phyloP scores from a whole-genome alignment of 306 rosid species.

The barrel medic (Medicago truncatula) region MtrunA17r5.0-ANR NC_053044.1:52114501-52115000 shows the following conservation, averaged over 20 bases:
- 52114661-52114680: neutral
- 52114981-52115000: constrained; percentile 73
- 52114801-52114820: constrained; percentile 53
- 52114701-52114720: constrained; percentile 3
- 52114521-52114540: too few species aligned
- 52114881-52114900: constrained; percentile 52
- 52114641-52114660: neutral
- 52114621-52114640: too few species aligned
- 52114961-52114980: constrained; percentile 68
- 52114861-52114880: constrained; percentile 77
- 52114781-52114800: constrained; percentile 37
- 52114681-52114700: neutral
- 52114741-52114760: neutral
- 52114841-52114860: constrained; percentile 74
- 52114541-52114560: too few species aligned
- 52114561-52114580: too few species aligned
- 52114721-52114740: neutral
- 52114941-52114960: constrained; percentile 64
- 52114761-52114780: neutral
- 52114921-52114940: constrained; percentile 74
- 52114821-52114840: constrained; percentile 58
- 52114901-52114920: constrained; percentile 69
- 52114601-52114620: too few species aligned
- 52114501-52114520: too few species aligned
- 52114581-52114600: too few species aligned